These are phyloP conservation scores for Magnaporthiopsis rhizophila DNA, from an alignment of 2,329 filamentous ascomycete genomes.

Conservation along the genomic window DNA sequence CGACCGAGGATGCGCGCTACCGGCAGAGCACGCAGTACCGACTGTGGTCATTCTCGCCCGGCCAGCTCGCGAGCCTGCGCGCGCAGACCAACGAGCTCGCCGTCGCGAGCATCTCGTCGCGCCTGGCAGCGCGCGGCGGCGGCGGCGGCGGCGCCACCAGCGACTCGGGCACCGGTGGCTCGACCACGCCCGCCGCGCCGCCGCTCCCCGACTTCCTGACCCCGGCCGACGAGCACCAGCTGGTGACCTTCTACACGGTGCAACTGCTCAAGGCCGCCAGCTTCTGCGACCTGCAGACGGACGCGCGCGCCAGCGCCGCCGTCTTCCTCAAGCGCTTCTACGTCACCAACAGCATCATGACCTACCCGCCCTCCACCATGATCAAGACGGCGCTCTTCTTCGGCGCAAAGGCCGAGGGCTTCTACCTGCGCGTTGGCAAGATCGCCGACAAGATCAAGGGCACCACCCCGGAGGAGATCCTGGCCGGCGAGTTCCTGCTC, in stretches of 20 bases:
- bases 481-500: constrained; percentile 86
- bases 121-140: constrained; percentile 49
- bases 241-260: constrained; percentile 70
- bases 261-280: constrained; percentile 49
- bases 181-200: constrained; percentile 20
- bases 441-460: constrained; percentile 65
- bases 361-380: constrained; percentile 84
- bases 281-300: constrained; percentile 43
- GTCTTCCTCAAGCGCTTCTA: constrained; percentile 94
- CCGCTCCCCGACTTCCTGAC: constrained; percentile 70
- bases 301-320: constrained; percentile 65
- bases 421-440: constrained; percentile 55
- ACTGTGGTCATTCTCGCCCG: constrained; percentile 82
- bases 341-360: constrained; percentile 91
- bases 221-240: constrained; percentile 69
- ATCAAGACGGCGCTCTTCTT: constrained; percentile 89
- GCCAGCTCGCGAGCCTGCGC: constrained; percentile 63
- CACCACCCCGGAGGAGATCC: constrained; percentile 69
- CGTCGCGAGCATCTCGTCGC: constrained; percentile 47
- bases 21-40: constrained; percentile 83
- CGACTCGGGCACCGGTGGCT: constrained; percentile 18
- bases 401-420: constrained; percentile 84
- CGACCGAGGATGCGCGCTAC: constrained; percentile 84
- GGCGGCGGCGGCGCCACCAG: constrained; percentile 28
- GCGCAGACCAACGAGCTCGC: constrained; percentile 73